A percentile compares a stretch with the other conserved stretches of the same genome.
These are phyloP conservation scores for Eucalyptus pauciflora DNA, from an alignment of 345 rosid species.

Conservation along the genomic window DNA sequence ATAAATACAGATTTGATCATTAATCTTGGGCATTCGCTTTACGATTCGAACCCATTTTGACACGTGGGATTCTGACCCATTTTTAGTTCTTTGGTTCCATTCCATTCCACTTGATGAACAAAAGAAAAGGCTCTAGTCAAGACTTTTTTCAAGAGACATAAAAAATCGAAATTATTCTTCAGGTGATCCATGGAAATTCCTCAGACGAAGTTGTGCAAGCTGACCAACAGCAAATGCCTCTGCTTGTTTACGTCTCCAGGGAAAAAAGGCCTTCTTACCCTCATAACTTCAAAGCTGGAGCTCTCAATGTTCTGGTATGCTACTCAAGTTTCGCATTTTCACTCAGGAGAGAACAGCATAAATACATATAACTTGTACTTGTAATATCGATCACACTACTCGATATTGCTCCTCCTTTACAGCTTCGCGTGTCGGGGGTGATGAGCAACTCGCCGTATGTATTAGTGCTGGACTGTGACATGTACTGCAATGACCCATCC, in stretches of 20 bases:
- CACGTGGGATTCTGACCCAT: not conserved
- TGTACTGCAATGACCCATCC: conserved; percentile 32
- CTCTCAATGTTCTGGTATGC: conserved; percentile 36
- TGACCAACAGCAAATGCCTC: conserved; percentile 6
- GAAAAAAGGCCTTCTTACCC: conserved; percentile 24
- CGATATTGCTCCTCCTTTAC: not conserved
- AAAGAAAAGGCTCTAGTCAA: not conserved
- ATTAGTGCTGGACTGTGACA: conserved; percentile 36
- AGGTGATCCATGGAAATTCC: not conserved
- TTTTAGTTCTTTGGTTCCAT: not conserved
- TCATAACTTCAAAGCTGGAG: conserved; percentile 48
- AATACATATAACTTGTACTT: not conserved
- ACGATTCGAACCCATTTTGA: not conserved
- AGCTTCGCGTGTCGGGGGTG: conserved; percentile 40
- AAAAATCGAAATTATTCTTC: not conserved
- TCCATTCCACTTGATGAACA: not conserved
- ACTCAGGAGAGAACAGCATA: not conserved
- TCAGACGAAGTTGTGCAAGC: not conserved
- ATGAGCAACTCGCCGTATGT: conserved; percentile 30
- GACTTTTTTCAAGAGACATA: not conserved
- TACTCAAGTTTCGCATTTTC: not conserved
- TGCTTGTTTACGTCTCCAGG: conserved; percentile 29
- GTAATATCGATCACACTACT: not conserved
- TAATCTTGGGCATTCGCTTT: not conserved
- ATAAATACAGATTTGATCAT: not conserved